Evolutionary conservation across 495 filamentous ascomycete species (phyloP), one percentile per base, ranked within the genome.

Genomic region (Glonium stellatum): DNA sequence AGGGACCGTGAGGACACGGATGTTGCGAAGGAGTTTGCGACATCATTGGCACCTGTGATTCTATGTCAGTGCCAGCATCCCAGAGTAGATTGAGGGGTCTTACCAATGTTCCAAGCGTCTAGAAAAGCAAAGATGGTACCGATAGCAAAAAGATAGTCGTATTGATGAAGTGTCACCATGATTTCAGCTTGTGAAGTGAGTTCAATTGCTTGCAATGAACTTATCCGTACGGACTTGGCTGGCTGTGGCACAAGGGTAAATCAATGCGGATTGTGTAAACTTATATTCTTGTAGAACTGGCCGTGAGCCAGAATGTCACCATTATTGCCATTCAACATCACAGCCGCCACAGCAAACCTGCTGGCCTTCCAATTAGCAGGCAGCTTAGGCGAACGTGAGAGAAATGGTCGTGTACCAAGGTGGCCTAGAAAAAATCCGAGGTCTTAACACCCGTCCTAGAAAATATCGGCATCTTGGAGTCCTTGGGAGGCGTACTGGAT

Each of bases 51-150:
- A 52, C 48, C 48, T 52, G 21, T 3, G 21, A 1, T n/a, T 15
- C 21, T 31, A 6, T 18, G 48, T 58, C 35, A 34, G 23, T 35
- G 51, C 25, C 11, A 18, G 44, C 34, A 23, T 37, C 27, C 6
- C 5, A 15, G 25, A 25, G 13, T 31, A 31, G 27, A 6, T 31
- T 2, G 27, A 6, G 27, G 27, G 27, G 6, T 31, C 3, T 80
- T 81, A 64, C 82, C 82, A 73, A 85, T 87, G 76, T 86, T 87
- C 78, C 73, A 87, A 58, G 85, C 84, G 77, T 87, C 85, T 48
- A 87, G 78, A 70, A 84, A 79, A 71, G 87, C 85, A 78, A 90
- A 90, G 66, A 90, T 74, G 56, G 84, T 87, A 77, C 83, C 85
- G 58, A 90, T 83, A 69, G 80, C 87, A 63, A 90, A 88, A 66